These are phyloP conservation scores for Cladophialophora carrionii DNA, from an alignment of 2,329 filamentous ascomycete genomes.

Conservation along the genomic window DNA sequence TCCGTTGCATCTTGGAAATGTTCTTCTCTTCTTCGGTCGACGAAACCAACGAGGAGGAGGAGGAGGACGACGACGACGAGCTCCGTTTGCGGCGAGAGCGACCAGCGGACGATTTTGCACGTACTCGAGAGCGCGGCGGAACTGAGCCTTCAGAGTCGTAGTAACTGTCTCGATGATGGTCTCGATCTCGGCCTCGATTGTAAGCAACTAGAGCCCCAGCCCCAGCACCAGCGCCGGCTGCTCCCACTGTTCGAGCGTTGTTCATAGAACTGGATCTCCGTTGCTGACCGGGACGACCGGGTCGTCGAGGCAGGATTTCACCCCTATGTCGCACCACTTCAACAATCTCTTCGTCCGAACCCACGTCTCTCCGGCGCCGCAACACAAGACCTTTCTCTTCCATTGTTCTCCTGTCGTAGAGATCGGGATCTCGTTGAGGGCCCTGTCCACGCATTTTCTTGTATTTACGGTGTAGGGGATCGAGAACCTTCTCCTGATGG, in stretches of 20 bases:
- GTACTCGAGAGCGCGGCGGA: constrained; percentile 35
- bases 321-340: constrained; percentile 37
- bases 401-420: constrained; percentile 31
- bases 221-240: constrained; percentile 31
- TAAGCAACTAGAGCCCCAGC: constrained; percentile 31
- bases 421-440: constrained; percentile 30
- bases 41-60: constrained; percentile 57
- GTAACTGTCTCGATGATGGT: constrained; percentile 24
- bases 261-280: constrained; percentile 36
- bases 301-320: constrained; percentile 34
- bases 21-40: constrained; percentile 65
- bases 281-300: constrained; percentile 23
- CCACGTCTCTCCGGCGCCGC: constrained; percentile 36
- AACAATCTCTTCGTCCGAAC: constrained; percentile 39
- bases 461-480: constrained; percentile 32
- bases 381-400: constrained; percentile 39
- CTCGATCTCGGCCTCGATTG: constrained; percentile 18
- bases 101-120: constrained; percentile 34
- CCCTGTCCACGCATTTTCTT: constrained; percentile 33
- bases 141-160: constrained; percentile 39
- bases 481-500: constrained; percentile 36
- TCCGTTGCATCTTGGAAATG: constrained; percentile 67
- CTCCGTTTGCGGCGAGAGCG: constrained; percentile 30
- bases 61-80: constrained; percentile 48
- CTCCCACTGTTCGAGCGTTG: constrained; percentile 23